Conservation (phyloP, 1,284 basidiomycete genomes). For the Boletus sp. region DNA sequence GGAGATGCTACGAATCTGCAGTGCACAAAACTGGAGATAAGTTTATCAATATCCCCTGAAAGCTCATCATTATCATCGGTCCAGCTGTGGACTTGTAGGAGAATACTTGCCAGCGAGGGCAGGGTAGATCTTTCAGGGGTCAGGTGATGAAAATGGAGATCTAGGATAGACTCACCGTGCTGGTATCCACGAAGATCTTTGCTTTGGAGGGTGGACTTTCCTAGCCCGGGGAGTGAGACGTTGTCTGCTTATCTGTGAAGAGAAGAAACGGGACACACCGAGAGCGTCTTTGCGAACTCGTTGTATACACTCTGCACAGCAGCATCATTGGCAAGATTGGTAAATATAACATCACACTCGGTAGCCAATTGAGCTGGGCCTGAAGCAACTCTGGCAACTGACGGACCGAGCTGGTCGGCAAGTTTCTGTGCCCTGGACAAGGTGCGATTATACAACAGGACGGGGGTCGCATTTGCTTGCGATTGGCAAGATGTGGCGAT, state of each 20-base stretch:
- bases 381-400: slow-evolving; percentile 43
- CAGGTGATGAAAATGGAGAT: slow-evolving; percentile 4
- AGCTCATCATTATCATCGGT: neutral
- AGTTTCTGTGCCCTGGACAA: slow-evolving; percentile 55
- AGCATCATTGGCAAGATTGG: slow-evolving; percentile 70
- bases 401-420: slow-evolving; percentile 51
- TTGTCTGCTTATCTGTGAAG: neutral
- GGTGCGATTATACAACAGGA: slow-evolving; percentile 69
- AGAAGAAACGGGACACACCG: slow-evolving; percentile 25
- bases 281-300: slow-evolving; percentile 56
- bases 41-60: slow-evolving; percentile 65
- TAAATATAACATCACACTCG: slow-evolving; percentile 79
- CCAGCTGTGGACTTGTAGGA: neutral
- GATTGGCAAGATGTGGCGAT: slow-evolving; percentile 52
- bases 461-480: slow-evolving; percentile 39
- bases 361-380: slow-evolving; percentile 53
- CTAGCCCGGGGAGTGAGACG: slow-evolving; percentile 29
- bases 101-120: slow-evolving; percentile 53
- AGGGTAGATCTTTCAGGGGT: slow-evolving; percentile 57
- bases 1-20: slow-evolving; percentile 74
- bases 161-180: slow-evolving; percentile 51
- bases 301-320: slow-evolving; percentile 70
- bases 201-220: slow-evolving; percentile 40
- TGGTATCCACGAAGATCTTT: slow-evolving; percentile 80
- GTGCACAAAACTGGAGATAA: slow-evolving; percentile 59